Evolutionary conservation across 1,284 basidiomycete species (phyloP).

Genomic region (Schizophyllum commune): DNA sequence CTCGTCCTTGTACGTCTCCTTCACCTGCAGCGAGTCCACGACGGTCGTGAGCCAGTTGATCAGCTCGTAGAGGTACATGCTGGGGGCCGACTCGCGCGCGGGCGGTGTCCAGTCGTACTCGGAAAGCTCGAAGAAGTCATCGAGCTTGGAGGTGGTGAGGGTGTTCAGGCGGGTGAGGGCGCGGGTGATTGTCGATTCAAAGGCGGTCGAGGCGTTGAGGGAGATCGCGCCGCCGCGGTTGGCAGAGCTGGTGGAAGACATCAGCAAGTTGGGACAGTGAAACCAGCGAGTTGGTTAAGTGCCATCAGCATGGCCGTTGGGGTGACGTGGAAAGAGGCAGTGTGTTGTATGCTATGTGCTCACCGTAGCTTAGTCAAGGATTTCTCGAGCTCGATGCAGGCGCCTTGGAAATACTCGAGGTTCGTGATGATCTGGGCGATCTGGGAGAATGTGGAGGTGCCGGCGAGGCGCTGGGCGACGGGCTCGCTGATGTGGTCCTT

Average conservation of each 20-base stretch:
- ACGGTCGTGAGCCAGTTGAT: conserved; percentile 96
- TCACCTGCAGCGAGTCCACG: conserved; percentile 87
- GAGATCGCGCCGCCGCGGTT: conserved; percentile 78
- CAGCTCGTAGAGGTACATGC: conserved; percentile 91
- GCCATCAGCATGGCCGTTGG: neutral
- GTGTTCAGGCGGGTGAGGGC: conserved; percentile 76
- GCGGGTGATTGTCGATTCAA: conserved; percentile 60
- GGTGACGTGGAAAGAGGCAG: neutral
- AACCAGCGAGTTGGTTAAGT: neutral
- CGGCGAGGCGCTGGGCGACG: conserved; percentile 66
- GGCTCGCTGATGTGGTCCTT: conserved; percentile 75
- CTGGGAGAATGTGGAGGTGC: conserved; percentile 82
- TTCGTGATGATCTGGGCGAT: conserved; percentile 94
- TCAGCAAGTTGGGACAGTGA: neutral
- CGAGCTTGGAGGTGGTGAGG: conserved; percentile 89
- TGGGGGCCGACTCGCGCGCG: conserved; percentile 63
- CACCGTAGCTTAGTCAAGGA: conserved; percentile 79
- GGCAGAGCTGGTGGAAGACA: conserved; percentile 46
- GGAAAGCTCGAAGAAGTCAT: conserved; percentile 91
- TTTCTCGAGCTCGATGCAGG: conserved; percentile 82
- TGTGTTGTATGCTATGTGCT: conserved; percentile 4
- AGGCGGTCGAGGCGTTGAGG: conserved; percentile 60
- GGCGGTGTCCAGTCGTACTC: conserved; percentile 91
- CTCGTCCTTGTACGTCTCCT: conserved; percentile 79
- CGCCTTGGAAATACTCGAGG: conserved; percentile 85